A percentile compares a stretch with the other conserved stretches of the same genome.
phyloP scores from a whole-genome alignment of 352 stramenopile genomes.

The Phytophthora ramorum region DNA sequence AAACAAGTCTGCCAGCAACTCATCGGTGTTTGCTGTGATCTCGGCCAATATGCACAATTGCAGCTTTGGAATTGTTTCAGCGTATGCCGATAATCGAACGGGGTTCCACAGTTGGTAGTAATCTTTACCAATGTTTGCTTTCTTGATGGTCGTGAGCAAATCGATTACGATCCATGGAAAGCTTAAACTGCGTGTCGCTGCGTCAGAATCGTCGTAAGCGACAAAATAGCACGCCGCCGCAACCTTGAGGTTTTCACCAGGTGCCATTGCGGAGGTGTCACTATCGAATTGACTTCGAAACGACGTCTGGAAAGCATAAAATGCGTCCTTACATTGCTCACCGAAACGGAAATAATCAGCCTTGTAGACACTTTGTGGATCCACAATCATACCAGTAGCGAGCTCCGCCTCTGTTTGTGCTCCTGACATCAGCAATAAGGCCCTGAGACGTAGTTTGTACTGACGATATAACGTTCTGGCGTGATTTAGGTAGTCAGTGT shows the following conservation, averaged over 20 bases:
- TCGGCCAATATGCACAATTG: slow-evolving; percentile 69
- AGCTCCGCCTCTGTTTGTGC: slow-evolving; percentile 72
- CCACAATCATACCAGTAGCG: slow-evolving; percentile 76
- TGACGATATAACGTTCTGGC: slow-evolving; percentile 64
- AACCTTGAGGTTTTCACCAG: slow-evolving; percentile 42
- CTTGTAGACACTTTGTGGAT: slow-evolving; percentile 62
- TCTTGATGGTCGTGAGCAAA: slow-evolving; percentile 56
- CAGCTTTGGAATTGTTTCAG: slow-evolving; percentile 55
- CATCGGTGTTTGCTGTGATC: slow-evolving; percentile 52
- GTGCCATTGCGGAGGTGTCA: slow-evolving; percentile 22
- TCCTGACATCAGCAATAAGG: slow-evolving; percentile 69
- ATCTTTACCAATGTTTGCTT: slow-evolving; percentile 8
- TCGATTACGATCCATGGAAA: slow-evolving; percentile 82
- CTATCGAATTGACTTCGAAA: slow-evolving; percentile 61
- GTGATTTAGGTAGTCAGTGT: slow-evolving; percentile 47
- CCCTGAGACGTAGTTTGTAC: slow-evolving; percentile 64
- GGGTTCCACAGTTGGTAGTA: slow-evolving; percentile 38
- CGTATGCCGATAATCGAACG: slow-evolving; percentile 27
- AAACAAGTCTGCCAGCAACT: slow-evolving; percentile 67
- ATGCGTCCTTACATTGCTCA: slow-evolving; percentile 73
- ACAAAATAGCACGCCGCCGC: slow-evolving; percentile 79
- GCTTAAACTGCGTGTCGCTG: slow-evolving; percentile 48
- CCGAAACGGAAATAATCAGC: slow-evolving; percentile 84
- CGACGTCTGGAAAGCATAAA: slow-evolving; percentile 51
- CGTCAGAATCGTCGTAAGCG: slow-evolving; percentile 56